A percentile compares a stretch with the other conserved stretches of the same genome.
These are phyloP conservation scores for Pseudomassariella vexata DNA, from an alignment of 2,329 filamentous ascomycete species.

Conservation along the genomic window DNA sequence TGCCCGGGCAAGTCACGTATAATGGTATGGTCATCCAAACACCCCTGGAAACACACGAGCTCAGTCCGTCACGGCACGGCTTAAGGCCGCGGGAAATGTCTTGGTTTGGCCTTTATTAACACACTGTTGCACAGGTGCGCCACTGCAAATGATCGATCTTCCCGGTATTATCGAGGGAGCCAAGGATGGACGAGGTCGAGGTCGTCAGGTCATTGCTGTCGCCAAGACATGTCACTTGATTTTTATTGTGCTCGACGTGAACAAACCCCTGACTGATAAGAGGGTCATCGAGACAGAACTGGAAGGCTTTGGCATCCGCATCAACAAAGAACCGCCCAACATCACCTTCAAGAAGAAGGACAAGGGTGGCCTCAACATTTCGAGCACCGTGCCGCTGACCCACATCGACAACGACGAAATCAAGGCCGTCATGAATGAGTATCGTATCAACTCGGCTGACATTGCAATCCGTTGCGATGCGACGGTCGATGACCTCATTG, in stretches of 20 bases:
- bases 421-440: constrained; percentile 95
- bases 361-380: constrained; percentile 94
- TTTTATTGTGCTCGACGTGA: constrained; percentile 97
- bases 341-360: constrained; percentile 99
- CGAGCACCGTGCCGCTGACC: constrained; percentile 84
- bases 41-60: neutral
- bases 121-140: constrained; percentile 57
- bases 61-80: neutral
- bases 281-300: constrained; percentile 89
- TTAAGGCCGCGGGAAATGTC: no score
- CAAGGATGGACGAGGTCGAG: constrained; percentile 95
- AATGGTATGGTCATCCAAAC: constrained; percentile 53
- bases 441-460: constrained; percentile 92
- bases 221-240: constrained; percentile 98
- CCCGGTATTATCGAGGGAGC: constrained; percentile 98
- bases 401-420: constrained; percentile 97
- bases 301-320: constrained; percentile 94
- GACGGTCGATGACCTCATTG: constrained; percentile 94
- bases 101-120: no score
- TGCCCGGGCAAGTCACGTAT: constrained; percentile 92
- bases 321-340: constrained; percentile 96
- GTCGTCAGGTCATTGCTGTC: constrained; percentile 96
- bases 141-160: constrained; percentile 96
- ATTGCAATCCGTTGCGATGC: constrained; percentile 97
- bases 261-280: constrained; percentile 97